phyloP scores from a whole-genome alignment of 1,284 basidiomycete species.

The Spongispora temasekensis region DNA sequence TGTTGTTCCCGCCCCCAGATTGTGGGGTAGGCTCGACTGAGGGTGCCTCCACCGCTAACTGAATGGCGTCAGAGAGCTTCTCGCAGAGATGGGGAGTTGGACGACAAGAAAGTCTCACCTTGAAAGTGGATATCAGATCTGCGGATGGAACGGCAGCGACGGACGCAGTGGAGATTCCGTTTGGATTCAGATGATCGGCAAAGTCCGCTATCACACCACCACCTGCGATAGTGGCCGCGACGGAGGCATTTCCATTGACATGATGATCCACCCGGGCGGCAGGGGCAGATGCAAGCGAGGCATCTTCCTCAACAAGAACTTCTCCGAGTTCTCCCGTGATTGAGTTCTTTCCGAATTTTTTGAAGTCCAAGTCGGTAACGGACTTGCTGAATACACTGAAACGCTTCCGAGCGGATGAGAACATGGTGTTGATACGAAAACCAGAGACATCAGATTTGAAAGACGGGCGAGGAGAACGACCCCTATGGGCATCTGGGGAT shows the following conservation, averaged over 20 bases:
- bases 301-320: constrained; percentile 52
- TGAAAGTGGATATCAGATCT: background rate
- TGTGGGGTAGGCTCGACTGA: constrained; percentile 22
- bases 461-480: constrained; percentile 53
- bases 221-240: constrained; percentile 8
- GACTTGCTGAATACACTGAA: constrained; percentile 56
- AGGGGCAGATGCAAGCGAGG: constrained; percentile 7
- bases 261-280: constrained; percentile 10
- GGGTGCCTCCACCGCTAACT: constrained; percentile 8
- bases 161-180: constrained; percentile 6
- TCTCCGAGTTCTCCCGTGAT: constrained; percentile 68
- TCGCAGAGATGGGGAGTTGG: constrained; percentile 1
- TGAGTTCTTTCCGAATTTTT: constrained; percentile 39
- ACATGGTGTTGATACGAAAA: constrained; percentile 39
- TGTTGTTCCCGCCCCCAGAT: constrained; percentile 4
- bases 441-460: constrained; percentile 44
- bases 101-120: constrained; percentile 17
- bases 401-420: constrained; percentile 51
- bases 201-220: constrained; percentile 3
- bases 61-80: constrained; percentile 1
- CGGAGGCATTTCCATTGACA: constrained; percentile 15
- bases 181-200: constrained; percentile 11
- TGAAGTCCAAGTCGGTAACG: constrained; percentile 25
- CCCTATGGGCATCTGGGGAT: constrained; percentile 29
- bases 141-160: background rate